A percentile compares a stretch with the other conserved stretches of the same genome.
Conservation (phyloP, 2,329 filamentous ascomycete genomes). For the Colletotrichum navitas region DNA sequence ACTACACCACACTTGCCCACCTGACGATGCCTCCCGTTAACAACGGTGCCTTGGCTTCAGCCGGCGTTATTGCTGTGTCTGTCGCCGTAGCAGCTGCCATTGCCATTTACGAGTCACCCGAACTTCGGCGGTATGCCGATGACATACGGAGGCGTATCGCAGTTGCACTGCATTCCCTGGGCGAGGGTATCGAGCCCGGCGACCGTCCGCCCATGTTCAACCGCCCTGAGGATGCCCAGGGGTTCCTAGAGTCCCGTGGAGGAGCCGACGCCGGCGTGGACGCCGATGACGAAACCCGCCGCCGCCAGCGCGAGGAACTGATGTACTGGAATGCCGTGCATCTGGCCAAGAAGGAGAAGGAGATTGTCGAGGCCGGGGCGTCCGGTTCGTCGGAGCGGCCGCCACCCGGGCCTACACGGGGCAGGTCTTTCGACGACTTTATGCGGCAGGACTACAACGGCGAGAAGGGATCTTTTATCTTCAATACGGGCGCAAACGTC, state of each 20-base stretch:
- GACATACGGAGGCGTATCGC: constrained; percentile 73
- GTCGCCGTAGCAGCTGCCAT: constrained; percentile 70
- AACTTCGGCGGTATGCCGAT: constrained; percentile 71
- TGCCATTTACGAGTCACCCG: constrained; percentile 73
- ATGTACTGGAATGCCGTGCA: constrained; percentile 74
- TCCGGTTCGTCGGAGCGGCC: constrained; percentile 39
- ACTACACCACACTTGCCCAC: constrained; percentile 9
- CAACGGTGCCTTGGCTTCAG: constrained; percentile 66
- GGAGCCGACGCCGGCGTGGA: constrained; percentile 64
- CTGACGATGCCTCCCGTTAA: constrained; percentile 65
- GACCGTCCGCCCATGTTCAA: constrained; percentile 70
- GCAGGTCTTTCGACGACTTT: constrained; percentile 71
- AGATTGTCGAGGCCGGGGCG: constrained; percentile 44
- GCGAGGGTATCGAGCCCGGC: constrained; percentile 66
- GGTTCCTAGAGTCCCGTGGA: constrained; percentile 68
- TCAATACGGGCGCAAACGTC: constrained; percentile 67
- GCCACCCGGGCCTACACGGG: constrained; percentile 43
- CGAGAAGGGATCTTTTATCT: constrained; percentile 68
- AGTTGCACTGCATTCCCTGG: constrained; percentile 69
- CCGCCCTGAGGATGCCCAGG: constrained; percentile 74
- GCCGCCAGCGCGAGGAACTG: constrained; percentile 73
- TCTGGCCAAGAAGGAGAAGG: constrained; percentile 60
- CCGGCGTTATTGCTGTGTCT: constrained; percentile 69
- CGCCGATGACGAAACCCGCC: constrained; percentile 71
- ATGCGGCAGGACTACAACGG: constrained; percentile 63